Percentiles rank a stretch among this genome's conserved stretches.
These are phyloP conservation scores for Candida suzukii DNA, from an alignment of 805 yeast species.

Conservation along the genomic window DNA sequence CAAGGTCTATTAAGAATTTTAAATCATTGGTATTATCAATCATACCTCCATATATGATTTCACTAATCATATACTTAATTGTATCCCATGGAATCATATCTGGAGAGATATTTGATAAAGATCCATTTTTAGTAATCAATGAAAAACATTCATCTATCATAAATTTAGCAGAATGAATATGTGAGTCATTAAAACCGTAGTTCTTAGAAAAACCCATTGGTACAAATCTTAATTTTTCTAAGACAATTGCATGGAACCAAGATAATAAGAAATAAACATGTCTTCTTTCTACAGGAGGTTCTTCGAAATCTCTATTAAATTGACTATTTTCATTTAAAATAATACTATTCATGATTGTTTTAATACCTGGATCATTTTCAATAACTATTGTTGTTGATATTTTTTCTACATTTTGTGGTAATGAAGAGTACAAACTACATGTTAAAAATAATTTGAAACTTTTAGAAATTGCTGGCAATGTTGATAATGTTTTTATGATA, in stretches of 20 bases:
- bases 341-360: constrained; percentile 33
- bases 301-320: neutral
- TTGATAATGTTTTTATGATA: constrained; percentile 40
- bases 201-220: constrained; percentile 56
- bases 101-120: constrained; percentile 34
- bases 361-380: constrained; percentile 60
- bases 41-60: constrained; percentile 63
- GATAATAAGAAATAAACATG: constrained; percentile 47
- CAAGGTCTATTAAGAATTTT: constrained; percentile 26
- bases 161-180: constrained; percentile 43
- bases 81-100: constrained; percentile 48
- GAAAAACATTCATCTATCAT: constrained; percentile 37
- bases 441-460: constrained; percentile 61
- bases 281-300: constrained; percentile 34
- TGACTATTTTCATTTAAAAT: constrained; percentile 4
- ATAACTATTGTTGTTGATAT: constrained; percentile 47
- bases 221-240: constrained; percentile 49
- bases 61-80: constrained; percentile 40
- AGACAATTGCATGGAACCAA: constrained; percentile 66
- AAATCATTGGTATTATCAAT: constrained; percentile 37
- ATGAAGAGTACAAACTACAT: constrained; percentile 37
- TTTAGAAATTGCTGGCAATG: constrained; percentile 14
- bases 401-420: constrained; percentile 53
- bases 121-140: constrained; percentile 9
- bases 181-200: constrained; percentile 74